Evolutionary conservation across 768 basidiomycete species (phyloP).

Genomic region (Auriculariales sp.): DNA sequence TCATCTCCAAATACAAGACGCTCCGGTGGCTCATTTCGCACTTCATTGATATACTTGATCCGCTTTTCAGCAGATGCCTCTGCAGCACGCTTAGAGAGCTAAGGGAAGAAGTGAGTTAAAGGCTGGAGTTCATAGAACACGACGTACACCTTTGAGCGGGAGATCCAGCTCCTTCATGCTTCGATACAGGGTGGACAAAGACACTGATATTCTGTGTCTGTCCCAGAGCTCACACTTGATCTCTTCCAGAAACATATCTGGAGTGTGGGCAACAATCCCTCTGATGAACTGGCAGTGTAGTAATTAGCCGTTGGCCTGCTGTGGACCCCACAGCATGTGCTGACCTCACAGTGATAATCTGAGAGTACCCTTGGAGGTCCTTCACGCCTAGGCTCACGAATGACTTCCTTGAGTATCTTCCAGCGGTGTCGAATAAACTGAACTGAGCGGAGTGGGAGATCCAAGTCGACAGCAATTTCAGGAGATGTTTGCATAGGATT

Average conservation of each 20-base stretch:
- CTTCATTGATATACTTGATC: not conserved
- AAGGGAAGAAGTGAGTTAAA: not conserved
- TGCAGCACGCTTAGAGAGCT: not conserved
- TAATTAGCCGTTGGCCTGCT: not conserved
- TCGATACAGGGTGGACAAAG: not conserved
- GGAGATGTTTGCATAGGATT: no score
- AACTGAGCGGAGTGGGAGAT: not conserved
- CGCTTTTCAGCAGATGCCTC: not conserved
- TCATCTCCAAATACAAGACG: slow-evolving; percentile 11
- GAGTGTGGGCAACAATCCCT: not conserved
- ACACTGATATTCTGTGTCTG: not conserved
- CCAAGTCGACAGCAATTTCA: not conserved
- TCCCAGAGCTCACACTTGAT: not conserved
- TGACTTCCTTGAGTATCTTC: not conserved
- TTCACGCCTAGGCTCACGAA: not conserved
- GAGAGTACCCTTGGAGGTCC: not conserved
- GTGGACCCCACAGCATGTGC: not conserved
- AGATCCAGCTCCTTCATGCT: not conserved
- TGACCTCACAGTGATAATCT: not conserved
- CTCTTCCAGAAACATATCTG: not conserved
- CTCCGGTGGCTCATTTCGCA: not conserved
- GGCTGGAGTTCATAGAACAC: not conserved
- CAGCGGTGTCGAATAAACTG: not conserved
- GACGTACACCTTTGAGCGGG: not conserved
- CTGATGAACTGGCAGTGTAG: not conserved